Percentiles rank a stretch among this genome's conserved stretches.
Evolutionary conservation across 1,139 yeast genomes (phyloP).

Genomic region (Trichomonascaceae sp.): DNA sequence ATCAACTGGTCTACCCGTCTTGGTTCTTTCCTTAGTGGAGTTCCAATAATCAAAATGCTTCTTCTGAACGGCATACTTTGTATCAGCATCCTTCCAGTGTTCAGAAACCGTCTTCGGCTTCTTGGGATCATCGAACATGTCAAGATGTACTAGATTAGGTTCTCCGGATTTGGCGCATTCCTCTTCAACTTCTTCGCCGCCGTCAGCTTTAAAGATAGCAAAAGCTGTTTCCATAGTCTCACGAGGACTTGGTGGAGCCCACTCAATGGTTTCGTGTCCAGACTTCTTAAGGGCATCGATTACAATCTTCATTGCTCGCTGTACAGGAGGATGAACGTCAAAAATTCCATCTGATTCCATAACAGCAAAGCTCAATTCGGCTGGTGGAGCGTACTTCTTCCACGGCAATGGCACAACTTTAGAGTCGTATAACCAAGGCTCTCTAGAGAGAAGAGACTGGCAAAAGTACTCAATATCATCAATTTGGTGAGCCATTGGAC

Average conservation of each 20-base stretch:
- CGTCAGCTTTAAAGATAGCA: conserved; percentile 18
- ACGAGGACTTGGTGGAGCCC: conserved; percentile 34
- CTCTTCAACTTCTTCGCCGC: conserved; percentile 30
- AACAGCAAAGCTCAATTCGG: conserved; percentile 32
- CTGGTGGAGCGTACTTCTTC: conserved; percentile 31
- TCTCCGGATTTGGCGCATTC: conserved; percentile 36
- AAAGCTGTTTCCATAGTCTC: conserved; percentile 8
- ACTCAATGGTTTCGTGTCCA: conserved; percentile 40
- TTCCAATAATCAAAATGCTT: conserved; percentile 36
- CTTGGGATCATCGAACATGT: conserved; percentile 12
- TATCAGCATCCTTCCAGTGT: conserved; percentile 42
- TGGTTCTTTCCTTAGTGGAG: conserved; percentile 31
- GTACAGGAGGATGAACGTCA: conserved; percentile 41
- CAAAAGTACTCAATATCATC: conserved; percentile 49
- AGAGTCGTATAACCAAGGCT: conserved; percentile 54
- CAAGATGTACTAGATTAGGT: conserved; percentile 39
- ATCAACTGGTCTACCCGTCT: conserved; percentile 42
- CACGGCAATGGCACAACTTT: conserved; percentile 43
- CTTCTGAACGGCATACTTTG: conserved; percentile 34
- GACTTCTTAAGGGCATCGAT: conserved; percentile 25
- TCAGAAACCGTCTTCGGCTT: conserved; percentile 33
- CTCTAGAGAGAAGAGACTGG: conserved; percentile 37
- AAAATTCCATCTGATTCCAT: conserved; percentile 28
- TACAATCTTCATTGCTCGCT: conserved; percentile 31
- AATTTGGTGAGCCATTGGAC: conserved; percentile 42